phyloP scores from a whole-genome alignment of 140 eudicot species.

The Eryngium alpinum region DNA sequence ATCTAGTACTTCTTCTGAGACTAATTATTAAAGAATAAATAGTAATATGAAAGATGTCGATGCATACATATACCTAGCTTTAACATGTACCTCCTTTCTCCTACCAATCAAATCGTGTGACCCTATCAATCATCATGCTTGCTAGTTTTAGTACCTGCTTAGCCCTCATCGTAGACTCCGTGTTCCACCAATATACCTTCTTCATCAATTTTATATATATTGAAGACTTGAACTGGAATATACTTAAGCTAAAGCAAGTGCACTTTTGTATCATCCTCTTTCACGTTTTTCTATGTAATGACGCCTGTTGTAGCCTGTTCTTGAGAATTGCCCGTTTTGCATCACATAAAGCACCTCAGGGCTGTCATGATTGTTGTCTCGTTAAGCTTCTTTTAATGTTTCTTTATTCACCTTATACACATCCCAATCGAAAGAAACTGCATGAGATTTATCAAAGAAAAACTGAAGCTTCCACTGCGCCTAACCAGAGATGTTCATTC shows the following conservation, averaged over 20 bases:
- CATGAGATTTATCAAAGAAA: conserved; percentile 84
- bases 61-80: too few relatives aligned
- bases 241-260: background rate
- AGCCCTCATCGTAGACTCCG: background rate
- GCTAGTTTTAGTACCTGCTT: background rate
- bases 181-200: background rate
- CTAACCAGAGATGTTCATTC: conserved; percentile 82
- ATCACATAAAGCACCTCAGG: background rate
- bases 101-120: background rate
- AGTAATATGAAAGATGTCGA: too few relatives aligned
- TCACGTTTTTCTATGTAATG: background rate
- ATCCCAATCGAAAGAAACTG: conserved; percentile 85
- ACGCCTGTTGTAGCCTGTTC: background rate
- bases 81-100: background rate
- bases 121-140: background rate
- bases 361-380: background rate
- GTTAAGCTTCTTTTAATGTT: background rate
- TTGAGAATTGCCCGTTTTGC: background rate
- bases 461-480: conserved; percentile 78
- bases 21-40: too few relatives aligned
- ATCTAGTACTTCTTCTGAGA: too few relatives aligned
- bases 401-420: conserved; percentile 78
- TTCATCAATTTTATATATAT: background rate
- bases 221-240: background rate
- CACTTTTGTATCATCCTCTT: background rate